A percentile compares a stretch with the other conserved stretches of the same genome.
phyloP scores from a whole-genome alignment of 2,329 filamentous ascomycete species.

The Orbilia javanica region DNA sequence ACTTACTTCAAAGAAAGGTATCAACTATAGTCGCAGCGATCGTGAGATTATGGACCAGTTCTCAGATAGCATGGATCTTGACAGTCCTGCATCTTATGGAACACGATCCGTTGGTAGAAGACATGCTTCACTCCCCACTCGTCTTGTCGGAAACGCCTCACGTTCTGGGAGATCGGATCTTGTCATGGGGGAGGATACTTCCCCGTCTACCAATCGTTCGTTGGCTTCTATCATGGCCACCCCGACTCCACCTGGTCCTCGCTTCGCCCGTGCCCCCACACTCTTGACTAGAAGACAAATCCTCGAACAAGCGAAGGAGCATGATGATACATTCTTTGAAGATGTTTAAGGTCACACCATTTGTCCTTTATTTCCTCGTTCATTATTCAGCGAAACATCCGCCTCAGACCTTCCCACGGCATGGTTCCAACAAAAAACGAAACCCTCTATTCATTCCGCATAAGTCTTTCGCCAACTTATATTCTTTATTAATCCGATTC shows the following conservation, averaged over 20 bases:
- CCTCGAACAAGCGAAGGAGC: not conserved
- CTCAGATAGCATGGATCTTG: slow-evolving; percentile 11
- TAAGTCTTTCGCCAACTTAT: slow-evolving; percentile 14
- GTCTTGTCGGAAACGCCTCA: slow-evolving; percentile 29
- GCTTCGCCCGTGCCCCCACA: not conserved
- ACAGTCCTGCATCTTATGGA: slow-evolving; percentile 22
- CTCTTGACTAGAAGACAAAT: slow-evolving; percentile 1
- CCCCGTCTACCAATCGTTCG: not conserved
- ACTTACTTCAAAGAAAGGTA: not conserved
- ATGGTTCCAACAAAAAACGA: not conserved
- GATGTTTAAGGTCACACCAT: not conserved
- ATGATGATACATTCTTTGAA: not conserved
- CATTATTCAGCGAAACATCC: not conserved
- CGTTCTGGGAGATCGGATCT: not conserved
- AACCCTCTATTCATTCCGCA: slow-evolving; percentile 19
- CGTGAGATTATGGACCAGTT: slow-evolving; percentile 48
- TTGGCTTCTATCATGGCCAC: not conserved
- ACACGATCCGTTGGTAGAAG: slow-evolving; percentile 27
- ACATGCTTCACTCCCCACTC: slow-evolving; percentile 35
- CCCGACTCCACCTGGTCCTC: slow-evolving; percentile 5
- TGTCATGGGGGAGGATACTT: slow-evolving; percentile 9
- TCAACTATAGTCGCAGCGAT: slow-evolving; percentile 33
- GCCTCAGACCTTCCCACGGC: not conserved
- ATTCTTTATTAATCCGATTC: slow-evolving; percentile 33
- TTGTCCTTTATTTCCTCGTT: not conserved